A percentile compares a stretch with the other conserved stretches of the same genome.
Conservation (phyloP, 1,139 yeast genomes). For the Diutina sp. region DNA sequence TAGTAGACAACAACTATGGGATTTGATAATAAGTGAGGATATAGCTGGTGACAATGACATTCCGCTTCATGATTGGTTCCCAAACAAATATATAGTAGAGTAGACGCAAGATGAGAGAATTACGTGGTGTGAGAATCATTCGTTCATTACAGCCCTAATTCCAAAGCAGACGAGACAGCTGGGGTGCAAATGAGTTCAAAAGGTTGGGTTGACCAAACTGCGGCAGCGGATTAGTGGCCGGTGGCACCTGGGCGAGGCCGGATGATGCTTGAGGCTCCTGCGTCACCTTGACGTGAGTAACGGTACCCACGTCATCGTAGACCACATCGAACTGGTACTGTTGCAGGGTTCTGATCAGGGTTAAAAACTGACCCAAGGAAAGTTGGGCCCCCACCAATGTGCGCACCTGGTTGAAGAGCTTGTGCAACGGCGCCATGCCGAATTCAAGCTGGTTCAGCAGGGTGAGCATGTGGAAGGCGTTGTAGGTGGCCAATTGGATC, state of each 20-base stretch:
- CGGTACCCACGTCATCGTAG: constrained; percentile 36
- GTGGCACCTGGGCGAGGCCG: background rate
- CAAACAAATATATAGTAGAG: no score
- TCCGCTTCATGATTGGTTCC: no score
- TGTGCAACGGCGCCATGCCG: constrained; percentile 24
- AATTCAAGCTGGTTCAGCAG: constrained; percentile 22
- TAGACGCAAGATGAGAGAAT: no score
- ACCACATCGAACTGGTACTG: constrained; percentile 22
- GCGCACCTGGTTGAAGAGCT: constrained; percentile 15
- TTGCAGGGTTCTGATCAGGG: constrained; percentile 16
- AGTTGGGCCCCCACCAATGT: constrained; percentile 7
- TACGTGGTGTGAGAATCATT: background rate
- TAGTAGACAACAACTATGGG: no score
- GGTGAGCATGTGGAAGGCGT: constrained; percentile 22
- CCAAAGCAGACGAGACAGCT: background rate
- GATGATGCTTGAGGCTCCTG: background rate
- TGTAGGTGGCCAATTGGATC: constrained; percentile 18
- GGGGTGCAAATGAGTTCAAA: background rate
- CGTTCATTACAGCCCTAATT: background rate
- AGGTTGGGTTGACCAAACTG: background rate
- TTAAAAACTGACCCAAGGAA: constrained; percentile 29
- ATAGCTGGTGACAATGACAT: no score
- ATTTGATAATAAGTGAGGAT: no score
- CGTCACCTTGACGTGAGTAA: constrained; percentile 24
- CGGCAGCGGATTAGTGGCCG: background rate